Evolutionary conservation across 345 rosid species (phyloP), one percentile per base, ranked within the genome.

Genomic region (Boechera stricta): DNA sequence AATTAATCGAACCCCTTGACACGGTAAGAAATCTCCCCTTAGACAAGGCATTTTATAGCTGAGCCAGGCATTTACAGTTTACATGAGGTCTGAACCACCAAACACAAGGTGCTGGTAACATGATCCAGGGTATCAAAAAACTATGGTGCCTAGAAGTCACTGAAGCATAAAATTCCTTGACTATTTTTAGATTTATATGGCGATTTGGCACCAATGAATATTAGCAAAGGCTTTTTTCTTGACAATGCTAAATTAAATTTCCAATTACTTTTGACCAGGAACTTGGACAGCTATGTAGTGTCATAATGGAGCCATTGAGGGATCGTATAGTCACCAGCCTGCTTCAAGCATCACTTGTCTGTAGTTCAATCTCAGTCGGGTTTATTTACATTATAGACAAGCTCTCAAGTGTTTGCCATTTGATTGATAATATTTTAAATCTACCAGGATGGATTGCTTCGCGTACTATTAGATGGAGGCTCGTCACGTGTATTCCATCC

Each of bases 251-350:
- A 79, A 21, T 42, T 9, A 69, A 44, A 8, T 55, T 64, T 71
- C 2, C 31, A 49, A 64, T 56, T 9, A 61, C 74, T 59, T 71
- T 71, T 74, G 67, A 55, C 65, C 90, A 95, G 99, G 94, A 90
- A 76, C 89, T 95, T 66, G 92, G 85, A 67, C 94, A 95, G 78
- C 84, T 92, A 45, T 95, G 99, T 67, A 81, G 73, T 75, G 78
- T 95, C 39, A 92, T 95, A 70, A 81, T 89, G 84, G 99, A 95
- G 78, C 88, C 94, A 48, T 82, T 95, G 62, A 84, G 99, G 88
- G 99, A 95, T 82, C 96, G 93, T 9, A 64, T 95, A 26, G 99
- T 92, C 53, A 92, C 99, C 6, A 86, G 97, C 82, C 91, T 95
- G 74, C 98, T 95, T 83, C 96, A 89, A 84, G 96, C 98, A 64